These are phyloP conservation scores for Chaetomiaceae sp. DNA, from an alignment of 2,329 filamentous ascomycete genomes.

Conservation along the genomic window DNA sequence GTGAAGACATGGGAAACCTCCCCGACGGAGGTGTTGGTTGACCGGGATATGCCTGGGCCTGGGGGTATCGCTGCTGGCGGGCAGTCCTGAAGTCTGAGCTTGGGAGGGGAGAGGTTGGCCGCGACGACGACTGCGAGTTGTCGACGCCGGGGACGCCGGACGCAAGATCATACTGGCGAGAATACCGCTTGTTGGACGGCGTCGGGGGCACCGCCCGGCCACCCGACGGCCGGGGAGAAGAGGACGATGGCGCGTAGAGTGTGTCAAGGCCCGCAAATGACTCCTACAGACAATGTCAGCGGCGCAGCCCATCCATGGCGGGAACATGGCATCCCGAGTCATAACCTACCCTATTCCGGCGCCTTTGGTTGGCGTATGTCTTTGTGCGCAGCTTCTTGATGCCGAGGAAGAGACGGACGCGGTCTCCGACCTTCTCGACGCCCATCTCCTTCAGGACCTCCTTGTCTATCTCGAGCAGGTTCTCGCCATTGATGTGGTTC, in stretches of 20 bases:
- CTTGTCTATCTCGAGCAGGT: conserved; percentile 94
- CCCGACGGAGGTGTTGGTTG: conserved; percentile 40
- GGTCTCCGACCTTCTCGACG: conserved; percentile 94
- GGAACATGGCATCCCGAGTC: neutral
- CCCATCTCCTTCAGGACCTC: conserved; percentile 95
- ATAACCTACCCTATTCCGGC: conserved; percentile 71
- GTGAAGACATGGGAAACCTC: conserved; percentile 55
- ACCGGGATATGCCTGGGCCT: conserved; percentile 30
- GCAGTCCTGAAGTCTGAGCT: conserved; percentile 52
- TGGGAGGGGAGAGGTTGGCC: conserved; percentile 64
- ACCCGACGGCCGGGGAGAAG: conserved; percentile 57
- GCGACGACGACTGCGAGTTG: conserved; percentile 53
- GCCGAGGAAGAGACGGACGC: conserved; percentile 81
- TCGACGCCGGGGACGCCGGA: conserved; percentile 33
- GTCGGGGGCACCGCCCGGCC: conserved; percentile 40
- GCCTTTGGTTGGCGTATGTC: conserved; percentile 71
- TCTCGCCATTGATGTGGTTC: conserved; percentile 97
- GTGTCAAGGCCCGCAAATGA: conserved; percentile 76
- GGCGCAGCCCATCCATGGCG: neutral
- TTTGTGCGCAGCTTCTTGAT: conserved; percentile 79
- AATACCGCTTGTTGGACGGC: conserved; percentile 58
- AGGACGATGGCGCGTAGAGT: conserved; percentile 56
- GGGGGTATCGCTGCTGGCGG: conserved; percentile 56
- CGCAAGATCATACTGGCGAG: conserved; percentile 51
- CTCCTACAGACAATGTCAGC: conserved; percentile 50